Percentiles rank a stretch among this genome's conserved stretches.
Evolutionary conservation across 169 alveolate genomes (phyloP).

Genomic region (Cryptosporidium bovis): DNA sequence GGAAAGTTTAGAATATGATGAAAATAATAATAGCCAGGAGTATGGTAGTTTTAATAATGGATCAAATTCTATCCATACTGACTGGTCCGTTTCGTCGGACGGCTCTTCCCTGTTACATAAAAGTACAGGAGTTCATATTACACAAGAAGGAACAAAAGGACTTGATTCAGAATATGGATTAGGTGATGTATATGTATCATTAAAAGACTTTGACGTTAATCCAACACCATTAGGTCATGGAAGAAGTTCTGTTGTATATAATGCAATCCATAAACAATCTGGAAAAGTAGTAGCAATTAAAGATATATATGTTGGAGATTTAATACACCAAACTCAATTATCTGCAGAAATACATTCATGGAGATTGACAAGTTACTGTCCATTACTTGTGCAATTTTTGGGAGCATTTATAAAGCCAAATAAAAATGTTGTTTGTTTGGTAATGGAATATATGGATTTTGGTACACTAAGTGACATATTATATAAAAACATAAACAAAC

Average conservation of each 20-base stretch:
- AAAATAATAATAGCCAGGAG: constrained; percentile 27
- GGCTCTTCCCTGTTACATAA: constrained; percentile 53
- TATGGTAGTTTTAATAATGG: background rate
- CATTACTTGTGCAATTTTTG: constrained; percentile 58
- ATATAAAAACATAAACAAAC: constrained; percentile 26
- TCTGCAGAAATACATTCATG: constrained; percentile 72
- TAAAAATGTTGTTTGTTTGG: constrained; percentile 57
- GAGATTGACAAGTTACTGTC: constrained; percentile 72
- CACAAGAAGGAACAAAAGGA: constrained; percentile 71
- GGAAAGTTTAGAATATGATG: constrained; percentile 54
- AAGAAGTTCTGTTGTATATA: constrained; percentile 62
- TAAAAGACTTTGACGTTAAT: constrained; percentile 34
- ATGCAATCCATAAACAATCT: constrained; percentile 59
- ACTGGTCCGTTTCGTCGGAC: constrained; percentile 69
- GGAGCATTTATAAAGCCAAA: constrained; percentile 70
- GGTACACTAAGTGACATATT: constrained; percentile 64
- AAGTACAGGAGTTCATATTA: constrained; percentile 67
- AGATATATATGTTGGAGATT: constrained; percentile 73
- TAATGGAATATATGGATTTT: constrained; percentile 69
- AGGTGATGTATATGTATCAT: constrained; percentile 28
- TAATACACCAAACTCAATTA: constrained; percentile 61
- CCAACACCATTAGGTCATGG: constrained; percentile 74
- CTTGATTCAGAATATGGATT: constrained; percentile 54
- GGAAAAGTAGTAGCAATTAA: constrained; percentile 49
- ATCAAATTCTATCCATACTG: constrained; percentile 56